Conservation (phyloP, 1,284 basidiomycete species). For the Fistulinella cinereoalba region DNA sequence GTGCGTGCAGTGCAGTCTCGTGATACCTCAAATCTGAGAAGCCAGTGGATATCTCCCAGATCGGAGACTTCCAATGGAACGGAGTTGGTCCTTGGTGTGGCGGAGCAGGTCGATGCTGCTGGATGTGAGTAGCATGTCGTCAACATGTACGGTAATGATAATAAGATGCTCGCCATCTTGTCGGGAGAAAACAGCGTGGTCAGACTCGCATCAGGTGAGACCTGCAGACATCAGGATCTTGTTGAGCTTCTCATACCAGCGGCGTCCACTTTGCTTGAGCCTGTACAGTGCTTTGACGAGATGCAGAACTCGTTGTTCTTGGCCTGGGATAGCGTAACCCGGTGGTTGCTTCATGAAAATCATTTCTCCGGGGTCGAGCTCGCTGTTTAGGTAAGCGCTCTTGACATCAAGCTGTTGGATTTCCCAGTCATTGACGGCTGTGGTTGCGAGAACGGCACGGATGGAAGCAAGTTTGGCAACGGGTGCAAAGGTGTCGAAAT, state of each 20-base stretch:
- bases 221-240: background rate
- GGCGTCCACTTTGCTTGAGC: background rate
- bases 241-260: background rate
- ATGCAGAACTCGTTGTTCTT: background rate
- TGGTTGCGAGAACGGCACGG: no score
- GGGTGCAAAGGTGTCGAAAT: background rate
- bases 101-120: no score
- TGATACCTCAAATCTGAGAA: constrained; percentile 1
- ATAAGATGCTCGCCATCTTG: background rate
- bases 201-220: background rate
- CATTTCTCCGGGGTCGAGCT: background rate
- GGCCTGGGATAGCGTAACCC: background rate
- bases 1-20: background rate
- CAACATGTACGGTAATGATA: background rate
- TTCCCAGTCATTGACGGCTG: no score
- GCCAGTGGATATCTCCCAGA: no score
- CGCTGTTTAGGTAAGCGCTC: background rate
- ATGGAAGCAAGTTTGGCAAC: no score
- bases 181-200: background rate
- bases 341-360: background rate
- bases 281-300: background rate
- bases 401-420: no score
- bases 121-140: no score
- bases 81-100: no score
- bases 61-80: no score